Base-by-base conservation (phyloP, 2,329 filamentous ascomycete species). In the Colletotrichum australisinense region DNA sequence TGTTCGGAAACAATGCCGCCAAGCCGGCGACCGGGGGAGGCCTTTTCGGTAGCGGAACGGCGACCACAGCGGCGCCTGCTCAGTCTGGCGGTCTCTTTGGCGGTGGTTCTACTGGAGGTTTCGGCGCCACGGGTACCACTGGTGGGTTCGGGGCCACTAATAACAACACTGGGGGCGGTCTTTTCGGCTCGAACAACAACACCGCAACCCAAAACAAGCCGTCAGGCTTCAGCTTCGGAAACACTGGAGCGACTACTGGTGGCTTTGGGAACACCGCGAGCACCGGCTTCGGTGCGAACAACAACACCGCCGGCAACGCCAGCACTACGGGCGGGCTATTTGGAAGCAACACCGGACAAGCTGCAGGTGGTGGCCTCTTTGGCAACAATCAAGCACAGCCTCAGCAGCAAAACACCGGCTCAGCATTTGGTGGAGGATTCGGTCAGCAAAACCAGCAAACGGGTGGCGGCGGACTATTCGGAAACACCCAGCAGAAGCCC, bases 181-280 rank as follows among this genome's bases (percentile, higher is more conserved):
- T 62, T 26, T 76, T 73, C 63, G 68, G 69, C 52, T 63, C 68
- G 73, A 76, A 82, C 67, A 82, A 78, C 69, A 73, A 62, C 63
- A 30, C 53, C 19, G 49, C 71, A 49, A 80, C 78, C 24, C 83
- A 84, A 72, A 83, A 80, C 69, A 84, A 84, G 73, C 80, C 84
- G 52, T 77, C 78, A 9, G 81, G 84, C 0, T 85, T 85, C 73
- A 83, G 80, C 63, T 86, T 86, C 49, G 84, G 84, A 32, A 88
- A 85, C 74, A 82, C 86, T 9, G 78, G 75, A 53, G 79, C 74
- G 49, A 74, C 76, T 35, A 69, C 75, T 42, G 64, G 76, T 6
- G 77, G 76, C 4, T 81, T 81, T 63, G 79, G 79, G 8, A 71
- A 81, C 14, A 80, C 81, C 58, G 75, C 84, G 28, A 84, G 83